phyloP scores from a whole-genome alignment of 148 eudicot species.

The Linanthus parryae region DNA sequence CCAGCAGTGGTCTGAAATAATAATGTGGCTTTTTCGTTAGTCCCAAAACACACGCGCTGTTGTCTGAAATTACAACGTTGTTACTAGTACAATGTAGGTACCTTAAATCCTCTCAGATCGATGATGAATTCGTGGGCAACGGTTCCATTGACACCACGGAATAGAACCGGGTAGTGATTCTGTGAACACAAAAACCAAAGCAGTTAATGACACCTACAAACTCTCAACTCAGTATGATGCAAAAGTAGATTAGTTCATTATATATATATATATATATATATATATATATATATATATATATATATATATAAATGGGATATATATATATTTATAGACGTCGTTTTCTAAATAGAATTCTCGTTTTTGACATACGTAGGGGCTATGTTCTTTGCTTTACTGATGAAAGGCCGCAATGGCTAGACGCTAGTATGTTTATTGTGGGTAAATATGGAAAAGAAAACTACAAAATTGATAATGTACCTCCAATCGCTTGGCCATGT shows the following conservation, averaged over 20 bases:
- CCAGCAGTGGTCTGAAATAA: slow-evolving; percentile 69
- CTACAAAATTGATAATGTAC: slow-evolving; percentile 21
- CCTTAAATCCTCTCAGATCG: slow-evolving; percentile 89
- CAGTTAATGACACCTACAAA: too few relatives aligned
- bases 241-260: too few relatives aligned
- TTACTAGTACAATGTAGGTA: slow-evolving; percentile 10
- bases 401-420: too few relatives aligned
- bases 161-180: slow-evolving; percentile 78
- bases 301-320: too few relatives aligned
- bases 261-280: too few relatives aligned
- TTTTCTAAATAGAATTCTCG: too few relatives aligned
- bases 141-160: slow-evolving; percentile 96
- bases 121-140: slow-evolving; percentile 88
- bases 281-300: too few relatives aligned
- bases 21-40: slow-evolving; percentile 12
- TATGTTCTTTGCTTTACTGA: too few relatives aligned
- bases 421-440: too few relatives aligned
- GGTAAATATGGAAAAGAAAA: slow-evolving; percentile 2
- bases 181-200: slow-evolving; percentile 23
- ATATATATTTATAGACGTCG: too few relatives aligned
- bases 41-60: slow-evolving; percentile 2
- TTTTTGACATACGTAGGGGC: too few relatives aligned
- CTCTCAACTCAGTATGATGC: too few relatives aligned
- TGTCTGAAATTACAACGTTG: neutral
- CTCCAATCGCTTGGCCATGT: slow-evolving; percentile 97